Conservation (phyloP, 1,284 basidiomycete species). For the Microbotryum scabiosae region DNA sequence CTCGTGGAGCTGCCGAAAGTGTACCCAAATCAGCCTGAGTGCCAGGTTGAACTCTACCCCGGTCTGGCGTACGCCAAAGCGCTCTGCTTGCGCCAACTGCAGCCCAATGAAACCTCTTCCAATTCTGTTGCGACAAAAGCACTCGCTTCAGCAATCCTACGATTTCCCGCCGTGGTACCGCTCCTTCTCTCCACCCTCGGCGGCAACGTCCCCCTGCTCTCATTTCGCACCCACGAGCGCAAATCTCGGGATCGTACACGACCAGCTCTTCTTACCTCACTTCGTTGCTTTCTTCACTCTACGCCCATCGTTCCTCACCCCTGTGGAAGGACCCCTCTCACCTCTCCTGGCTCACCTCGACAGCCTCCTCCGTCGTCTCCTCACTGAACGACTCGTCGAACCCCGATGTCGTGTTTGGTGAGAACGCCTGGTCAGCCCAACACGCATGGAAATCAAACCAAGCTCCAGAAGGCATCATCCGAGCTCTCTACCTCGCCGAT, state of each 20-base stretch:
- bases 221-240: slow-evolving; percentile 46
- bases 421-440: slow-evolving; percentile 10
- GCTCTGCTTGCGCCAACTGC: slow-evolving; percentile 53
- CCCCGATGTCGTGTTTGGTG: slow-evolving; percentile 26
- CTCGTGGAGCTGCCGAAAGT: slow-evolving; percentile 38
- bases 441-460: no score
- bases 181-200: slow-evolving; percentile 77
- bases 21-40: slow-evolving; percentile 22
- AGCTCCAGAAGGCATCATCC: slow-evolving; percentile 30
- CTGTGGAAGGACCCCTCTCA: slow-evolving; percentile 69
- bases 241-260: slow-evolving; percentile 12
- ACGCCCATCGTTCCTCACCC: slow-evolving; percentile 62
- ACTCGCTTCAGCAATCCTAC: slow-evolving; percentile 59
- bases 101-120: slow-evolving; percentile 50
- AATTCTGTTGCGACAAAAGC: slow-evolving; percentile 56
- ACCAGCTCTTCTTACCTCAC: slow-evolving; percentile 38
- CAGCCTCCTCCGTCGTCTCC: slow-evolving; percentile 2
- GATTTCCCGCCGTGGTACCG: slow-evolving; percentile 70
- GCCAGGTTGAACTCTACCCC: slow-evolving; percentile 58
- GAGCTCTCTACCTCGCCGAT: slow-evolving; percentile 27
- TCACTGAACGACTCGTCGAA: slow-evolving; percentile 16
- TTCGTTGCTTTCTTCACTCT: slow-evolving; percentile 70
- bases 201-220: slow-evolving; percentile 51
- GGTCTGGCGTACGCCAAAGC: slow-evolving; percentile 74
- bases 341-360: slow-evolving; percentile 57